phyloP scores from a whole-genome alignment of 1,284 basidiomycete genomes.

The Ceraceosorus bombacis region DNA sequence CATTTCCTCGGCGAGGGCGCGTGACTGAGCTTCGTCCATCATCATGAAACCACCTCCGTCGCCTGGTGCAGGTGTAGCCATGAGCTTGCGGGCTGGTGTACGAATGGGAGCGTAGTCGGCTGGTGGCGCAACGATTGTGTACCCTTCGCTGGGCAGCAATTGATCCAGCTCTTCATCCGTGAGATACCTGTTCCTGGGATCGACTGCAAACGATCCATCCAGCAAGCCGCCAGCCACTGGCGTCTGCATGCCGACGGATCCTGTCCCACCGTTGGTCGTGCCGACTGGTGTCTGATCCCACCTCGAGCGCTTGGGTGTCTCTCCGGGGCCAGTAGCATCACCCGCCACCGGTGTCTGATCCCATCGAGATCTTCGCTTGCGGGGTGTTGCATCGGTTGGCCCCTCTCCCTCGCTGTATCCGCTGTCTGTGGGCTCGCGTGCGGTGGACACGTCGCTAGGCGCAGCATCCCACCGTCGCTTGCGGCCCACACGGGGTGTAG shows the following conservation, averaged over 20 bases:
- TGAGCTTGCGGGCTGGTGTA: conserved; percentile 66
- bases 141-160: conserved; percentile 78
- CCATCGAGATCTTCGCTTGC: conserved; percentile 88
- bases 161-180: conserved; percentile 92
- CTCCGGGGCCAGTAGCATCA: conserved; percentile 57
- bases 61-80: conserved; percentile 57
- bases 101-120: conserved; percentile 81
- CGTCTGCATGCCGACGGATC: conserved; percentile 21
- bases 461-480: conserved; percentile 80
- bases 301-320: conserved; percentile 65
- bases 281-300: conserved; percentile 79
- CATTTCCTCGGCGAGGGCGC: conserved; percentile 70
- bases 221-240: conserved; percentile 7
- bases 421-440: conserved; percentile 33
- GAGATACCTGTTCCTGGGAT: conserved; percentile 88
- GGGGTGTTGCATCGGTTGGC: conserved; percentile 54
- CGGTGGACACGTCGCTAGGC: conserved; percentile 50
- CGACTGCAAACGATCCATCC: conserved; percentile 43
- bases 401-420: conserved; percentile 45
- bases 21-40: conserved; percentile 83
- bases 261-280: conserved; percentile 12
- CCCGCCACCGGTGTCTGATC: conserved; percentile 70
- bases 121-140: conserved; percentile 84
- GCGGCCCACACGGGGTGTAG: conserved; percentile 59
- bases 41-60: conserved; percentile 78